Evolutionary conservation across 108 stramenopile genomes (phyloP).

Genomic region (Cyclotella baltica): DNA sequence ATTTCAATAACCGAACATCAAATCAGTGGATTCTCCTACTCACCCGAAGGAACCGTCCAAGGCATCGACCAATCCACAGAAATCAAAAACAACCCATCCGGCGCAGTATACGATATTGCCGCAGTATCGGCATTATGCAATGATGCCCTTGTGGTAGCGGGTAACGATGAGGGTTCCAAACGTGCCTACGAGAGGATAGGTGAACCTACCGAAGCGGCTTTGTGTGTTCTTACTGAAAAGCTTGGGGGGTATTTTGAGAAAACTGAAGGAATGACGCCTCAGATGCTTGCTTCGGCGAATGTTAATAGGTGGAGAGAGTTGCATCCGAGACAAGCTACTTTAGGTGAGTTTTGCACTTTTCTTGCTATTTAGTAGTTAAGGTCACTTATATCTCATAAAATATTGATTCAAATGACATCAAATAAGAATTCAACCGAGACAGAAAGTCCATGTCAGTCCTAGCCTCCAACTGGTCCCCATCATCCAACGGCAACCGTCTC

Average conservation of each 20-base stretch:
- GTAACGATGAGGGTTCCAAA: constrained; percentile 51
- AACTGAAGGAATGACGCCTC: constrained; percentile 32
- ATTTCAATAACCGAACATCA: constrained; percentile 61
- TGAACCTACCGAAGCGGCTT: constrained; percentile 98
- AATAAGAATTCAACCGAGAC: constrained; percentile 84
- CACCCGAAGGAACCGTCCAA: constrained; percentile 73
- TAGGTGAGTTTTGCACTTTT: constrained; percentile 46
- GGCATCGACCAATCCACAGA: constrained; percentile 63
- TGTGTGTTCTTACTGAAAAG: constrained; percentile 95
- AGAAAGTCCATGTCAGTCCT: constrained; percentile 86
- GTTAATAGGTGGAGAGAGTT: constrained; percentile 68
- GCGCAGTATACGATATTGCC: constrained; percentile 68
- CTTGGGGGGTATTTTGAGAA: constrained; percentile 56
- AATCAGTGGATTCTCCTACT: constrained; percentile 81
- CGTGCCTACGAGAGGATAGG: constrained; percentile 60
- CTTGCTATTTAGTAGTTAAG: background rate
- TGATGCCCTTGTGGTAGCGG: constrained; percentile 83
- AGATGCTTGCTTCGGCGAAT: constrained; percentile 69
- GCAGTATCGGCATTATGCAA: constrained; percentile 86
- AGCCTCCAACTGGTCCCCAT: constrained; percentile 48
- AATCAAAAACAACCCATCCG: constrained; percentile 53
- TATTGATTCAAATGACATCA: background rate
- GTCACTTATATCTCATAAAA: background rate
- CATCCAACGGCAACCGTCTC: constrained; percentile 72
- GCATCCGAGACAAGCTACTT: constrained; percentile 83